A percentile compares a stretch with the other conserved stretches of the same genome.
These are phyloP conservation scores for Yamadazyma sp. DNA, from an alignment of 1,139 yeast genomes.

Conservation along the genomic window DNA sequence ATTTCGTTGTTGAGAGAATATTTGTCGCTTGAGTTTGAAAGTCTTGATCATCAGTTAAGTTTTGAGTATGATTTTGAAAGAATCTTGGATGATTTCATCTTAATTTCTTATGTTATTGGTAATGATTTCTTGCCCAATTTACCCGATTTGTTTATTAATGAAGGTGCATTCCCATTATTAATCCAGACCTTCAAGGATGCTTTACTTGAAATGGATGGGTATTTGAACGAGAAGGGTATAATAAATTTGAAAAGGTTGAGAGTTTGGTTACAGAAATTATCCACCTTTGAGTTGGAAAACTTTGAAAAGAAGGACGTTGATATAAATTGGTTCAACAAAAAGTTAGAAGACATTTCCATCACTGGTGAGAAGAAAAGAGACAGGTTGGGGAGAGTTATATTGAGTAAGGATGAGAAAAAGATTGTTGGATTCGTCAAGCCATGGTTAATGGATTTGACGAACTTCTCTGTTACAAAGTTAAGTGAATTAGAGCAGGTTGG, in stretches of 20 bases:
- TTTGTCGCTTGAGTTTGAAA: conserved; percentile 79
- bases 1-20: conserved; percentile 88
- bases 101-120: conserved; percentile 92
- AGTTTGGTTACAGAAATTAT: conserved; percentile 67
- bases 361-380: conserved; percentile 70
- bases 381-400: conserved; percentile 61
- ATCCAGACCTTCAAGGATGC: conserved; percentile 85
- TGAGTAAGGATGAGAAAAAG: conserved; percentile 73
- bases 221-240: conserved; percentile 78
- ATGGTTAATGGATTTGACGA: conserved; percentile 56
- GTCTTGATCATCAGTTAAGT: conserved; percentile 57
- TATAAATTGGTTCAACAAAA: conserved; percentile 87
- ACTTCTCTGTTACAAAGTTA: conserved; percentile 28
- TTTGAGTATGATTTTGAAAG: conserved; percentile 87
- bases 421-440: conserved; percentile 61
- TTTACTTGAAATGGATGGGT: conserved; percentile 74
- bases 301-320: conserved; percentile 83
- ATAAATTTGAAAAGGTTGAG: conserved; percentile 74
- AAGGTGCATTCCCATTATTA: conserved; percentile 92
- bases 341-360: conserved; percentile 75
- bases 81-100: conserved; percentile 86
- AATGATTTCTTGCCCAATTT: conserved; percentile 98
- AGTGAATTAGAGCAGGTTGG: conserved; percentile 40
- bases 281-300: conserved; percentile 75
- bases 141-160: conserved; percentile 89